phyloP scores from a whole-genome alignment of 768 basidiomycete species.

The Lactarius indigo region DNA sequence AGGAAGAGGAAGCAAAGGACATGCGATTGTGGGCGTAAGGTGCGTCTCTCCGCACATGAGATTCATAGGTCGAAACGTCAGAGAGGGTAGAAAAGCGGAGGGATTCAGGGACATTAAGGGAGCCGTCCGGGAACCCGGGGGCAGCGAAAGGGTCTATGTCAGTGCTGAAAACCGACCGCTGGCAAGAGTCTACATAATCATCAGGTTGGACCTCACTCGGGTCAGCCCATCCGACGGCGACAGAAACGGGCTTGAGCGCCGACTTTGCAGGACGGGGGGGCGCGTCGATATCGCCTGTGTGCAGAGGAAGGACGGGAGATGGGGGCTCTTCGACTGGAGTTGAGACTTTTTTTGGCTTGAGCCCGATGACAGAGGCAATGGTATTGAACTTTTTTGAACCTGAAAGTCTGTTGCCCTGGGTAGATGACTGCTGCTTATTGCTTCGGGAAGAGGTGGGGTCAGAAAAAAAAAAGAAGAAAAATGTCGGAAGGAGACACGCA shows the following conservation, averaged over 20 bases:
- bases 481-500: constrained; percentile 6
- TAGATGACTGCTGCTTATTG: constrained; percentile 9
- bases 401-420: constrained; percentile 5
- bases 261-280: constrained; percentile 32
- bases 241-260: constrained; percentile 54
- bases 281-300: constrained; percentile 24
- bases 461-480: background rate
- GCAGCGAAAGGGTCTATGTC: constrained; percentile 65
- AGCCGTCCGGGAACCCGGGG: constrained; percentile 41
- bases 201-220: constrained; percentile 53
- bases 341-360: constrained; percentile 59
- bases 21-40: constrained; percentile 39
- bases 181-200: constrained; percentile 29
- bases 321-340: constrained; percentile 53
- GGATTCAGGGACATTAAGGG: constrained; percentile 40
- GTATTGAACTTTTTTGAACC: constrained; percentile 47
- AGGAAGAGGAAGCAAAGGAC: constrained; percentile 59
- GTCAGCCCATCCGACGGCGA: constrained; percentile 53
- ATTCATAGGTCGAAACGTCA: constrained; percentile 46
- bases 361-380: constrained; percentile 57
- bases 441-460: background rate
- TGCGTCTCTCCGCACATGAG: constrained; percentile 39
- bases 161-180: constrained; percentile 55
- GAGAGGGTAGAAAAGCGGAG: constrained; percentile 51
- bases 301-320: constrained; percentile 26